Conservation (phyloP, 768 basidiomycete genomes). For the Hygrophorus russula region DNA sequence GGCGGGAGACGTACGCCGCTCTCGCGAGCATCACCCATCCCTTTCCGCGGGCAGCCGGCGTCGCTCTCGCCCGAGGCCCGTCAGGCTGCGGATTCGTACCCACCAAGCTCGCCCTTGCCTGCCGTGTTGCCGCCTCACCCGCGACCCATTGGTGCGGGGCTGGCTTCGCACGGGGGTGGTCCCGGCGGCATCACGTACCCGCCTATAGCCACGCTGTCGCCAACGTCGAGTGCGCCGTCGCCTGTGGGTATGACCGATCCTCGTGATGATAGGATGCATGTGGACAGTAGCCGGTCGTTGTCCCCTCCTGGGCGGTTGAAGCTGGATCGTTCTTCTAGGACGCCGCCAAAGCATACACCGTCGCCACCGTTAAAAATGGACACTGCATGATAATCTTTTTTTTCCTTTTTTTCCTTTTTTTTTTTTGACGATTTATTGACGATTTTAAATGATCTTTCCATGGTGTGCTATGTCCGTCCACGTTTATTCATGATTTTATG, state of each 20-base stretch:
- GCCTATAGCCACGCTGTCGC: constrained; percentile 60
- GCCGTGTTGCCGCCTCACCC: constrained; percentile 65
- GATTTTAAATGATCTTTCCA: neutral
- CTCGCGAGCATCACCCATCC: constrained; percentile 57
- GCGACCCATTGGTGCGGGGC: constrained; percentile 51
- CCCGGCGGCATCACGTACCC: constrained; percentile 42
- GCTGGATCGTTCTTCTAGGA: constrained; percentile 34
- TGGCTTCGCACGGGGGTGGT: constrained; percentile 25
- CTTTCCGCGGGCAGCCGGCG: constrained; percentile 60
- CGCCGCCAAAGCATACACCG: constrained; percentile 47
- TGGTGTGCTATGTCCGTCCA: no score
- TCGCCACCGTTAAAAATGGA: constrained; percentile 36
- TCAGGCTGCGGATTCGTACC: constrained; percentile 33
- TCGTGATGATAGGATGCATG: constrained; percentile 44
- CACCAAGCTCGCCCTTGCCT: constrained; percentile 41
- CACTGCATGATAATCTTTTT: neutral
- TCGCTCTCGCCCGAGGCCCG: constrained; percentile 63
- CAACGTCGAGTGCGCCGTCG: constrained; percentile 45
- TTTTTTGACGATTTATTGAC: neutral
- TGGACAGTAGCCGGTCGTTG: constrained; percentile 37
- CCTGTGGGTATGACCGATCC: constrained; percentile 28
- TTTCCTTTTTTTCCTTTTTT: neutral
- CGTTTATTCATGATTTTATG: no score
- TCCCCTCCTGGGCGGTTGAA: constrained; percentile 45
- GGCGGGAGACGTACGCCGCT: constrained; percentile 41